phyloP scores from a whole-genome alignment of 257 asterid species.

The Paraleonurus japonicus region DNA sequence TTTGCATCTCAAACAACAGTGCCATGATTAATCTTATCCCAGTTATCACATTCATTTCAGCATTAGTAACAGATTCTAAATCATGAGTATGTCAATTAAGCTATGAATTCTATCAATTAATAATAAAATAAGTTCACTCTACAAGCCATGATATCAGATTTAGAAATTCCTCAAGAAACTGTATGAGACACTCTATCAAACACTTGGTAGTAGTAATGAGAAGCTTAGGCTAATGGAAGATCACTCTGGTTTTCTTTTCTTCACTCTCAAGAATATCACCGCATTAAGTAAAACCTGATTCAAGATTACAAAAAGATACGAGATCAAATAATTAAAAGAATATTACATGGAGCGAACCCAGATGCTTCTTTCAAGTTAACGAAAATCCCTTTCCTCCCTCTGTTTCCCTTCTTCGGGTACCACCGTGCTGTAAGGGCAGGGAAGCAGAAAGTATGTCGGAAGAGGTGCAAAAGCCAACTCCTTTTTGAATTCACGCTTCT shows the following conservation, averaged over 20 bases:
- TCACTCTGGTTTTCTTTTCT: background rate
- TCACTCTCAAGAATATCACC: too few species aligned
- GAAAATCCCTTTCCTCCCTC: background rate
- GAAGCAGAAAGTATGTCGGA: background rate
- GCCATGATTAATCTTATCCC: background rate
- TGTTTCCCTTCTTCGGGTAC: background rate
- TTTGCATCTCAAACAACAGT: too few species aligned
- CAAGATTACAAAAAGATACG: background rate
- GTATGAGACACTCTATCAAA: conserved; percentile 2
- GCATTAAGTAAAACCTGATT: background rate
- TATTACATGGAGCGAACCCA: background rate
- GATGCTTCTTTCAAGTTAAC: background rate
- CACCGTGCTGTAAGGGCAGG: background rate
- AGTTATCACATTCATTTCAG: background rate
- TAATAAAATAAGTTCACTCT: background rate
- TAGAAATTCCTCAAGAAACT: background rate
- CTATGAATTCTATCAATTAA: background rate
- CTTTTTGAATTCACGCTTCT: too few species aligned
- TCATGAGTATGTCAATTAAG: background rate
- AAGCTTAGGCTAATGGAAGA: background rate
- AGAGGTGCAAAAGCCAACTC: background rate
- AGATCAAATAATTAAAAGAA: background rate
- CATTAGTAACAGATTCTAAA: background rate
- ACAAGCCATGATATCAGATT: background rate
- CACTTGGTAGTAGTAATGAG: background rate